A percentile compares a stretch with the other conserved stretches of the same genome.
Conservation (phyloP, 352 stramenopile species). For the Phytophthora pini region DNA sequence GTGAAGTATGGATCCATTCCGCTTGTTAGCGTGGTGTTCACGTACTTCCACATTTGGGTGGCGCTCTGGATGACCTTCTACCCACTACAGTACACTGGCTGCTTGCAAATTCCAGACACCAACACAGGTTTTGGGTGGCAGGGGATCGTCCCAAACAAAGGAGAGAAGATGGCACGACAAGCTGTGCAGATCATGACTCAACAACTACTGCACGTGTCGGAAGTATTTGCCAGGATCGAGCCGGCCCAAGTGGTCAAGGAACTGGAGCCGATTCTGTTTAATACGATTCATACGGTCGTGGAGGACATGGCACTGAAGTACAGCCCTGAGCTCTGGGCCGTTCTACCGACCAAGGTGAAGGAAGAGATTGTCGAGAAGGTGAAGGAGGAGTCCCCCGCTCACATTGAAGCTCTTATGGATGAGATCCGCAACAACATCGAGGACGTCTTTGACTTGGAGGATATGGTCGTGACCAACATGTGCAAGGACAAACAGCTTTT, state of each 20-base stretch:
- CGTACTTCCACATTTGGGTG: constrained; percentile 96
- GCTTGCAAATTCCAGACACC: constrained; percentile 83
- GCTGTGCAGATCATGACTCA: constrained; percentile 94
- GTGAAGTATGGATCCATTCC: constrained; percentile 88
- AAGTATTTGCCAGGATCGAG: constrained; percentile 94
- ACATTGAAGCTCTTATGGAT: constrained; percentile 95
- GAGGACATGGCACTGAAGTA: constrained; percentile 92
- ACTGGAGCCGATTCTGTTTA: constrained; percentile 93
- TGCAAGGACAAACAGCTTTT: constrained; percentile 95
- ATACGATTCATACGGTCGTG: constrained; percentile 88
- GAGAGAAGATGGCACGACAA: constrained; percentile 96
- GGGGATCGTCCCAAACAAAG: constrained; percentile 97
- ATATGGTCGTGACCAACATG: constrained; percentile 95
- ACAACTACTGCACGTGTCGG: constrained; percentile 93
- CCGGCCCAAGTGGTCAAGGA: constrained; percentile 91
- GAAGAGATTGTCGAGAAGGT: constrained; percentile 95
- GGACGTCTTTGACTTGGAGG: constrained; percentile 95
- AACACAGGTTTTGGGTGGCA: constrained; percentile 97
- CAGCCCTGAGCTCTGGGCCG: constrained; percentile 83
- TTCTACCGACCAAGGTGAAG: constrained; percentile 82
- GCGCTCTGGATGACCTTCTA: constrained; percentile 99
- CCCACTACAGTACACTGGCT: constrained; percentile 94
- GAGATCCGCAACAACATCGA: constrained; percentile 96
- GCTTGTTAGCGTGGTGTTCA: constrained; percentile 90
- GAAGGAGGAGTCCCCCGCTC: constrained; percentile 91